Percentiles rank a stretch among this genome's conserved stretches.
phyloP scores from a whole-genome alignment of 768 basidiomycete species.

The Collybia mongolica region DNA sequence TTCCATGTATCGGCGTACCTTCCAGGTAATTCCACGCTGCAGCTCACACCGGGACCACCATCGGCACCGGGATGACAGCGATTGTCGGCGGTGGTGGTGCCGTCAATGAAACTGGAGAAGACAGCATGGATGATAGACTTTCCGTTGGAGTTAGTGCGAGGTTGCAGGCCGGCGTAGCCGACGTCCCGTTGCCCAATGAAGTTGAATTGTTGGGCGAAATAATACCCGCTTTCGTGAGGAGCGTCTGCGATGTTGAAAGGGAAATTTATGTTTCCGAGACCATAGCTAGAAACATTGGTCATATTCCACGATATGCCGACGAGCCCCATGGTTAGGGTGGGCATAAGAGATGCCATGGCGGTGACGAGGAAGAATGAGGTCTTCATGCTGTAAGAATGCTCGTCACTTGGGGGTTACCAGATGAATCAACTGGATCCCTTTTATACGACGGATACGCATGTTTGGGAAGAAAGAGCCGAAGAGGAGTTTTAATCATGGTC shows the following conservation, averaged over 20 bases:
- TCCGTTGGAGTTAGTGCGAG: not conserved
- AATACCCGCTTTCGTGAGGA: not conserved
- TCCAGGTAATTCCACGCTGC: not conserved
- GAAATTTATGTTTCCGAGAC: not conserved
- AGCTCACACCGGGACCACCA: slow-evolving; percentile 1
- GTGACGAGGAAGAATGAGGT: not conserved
- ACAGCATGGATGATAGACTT: not conserved
- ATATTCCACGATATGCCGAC: not conserved
- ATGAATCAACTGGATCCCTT: no score
- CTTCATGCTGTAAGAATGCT: not conserved
- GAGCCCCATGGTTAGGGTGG: not conserved
- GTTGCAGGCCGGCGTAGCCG: not conserved
- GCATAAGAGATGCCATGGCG: not conserved
- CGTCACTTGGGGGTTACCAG: no score
- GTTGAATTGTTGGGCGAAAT: slow-evolving; percentile 2
- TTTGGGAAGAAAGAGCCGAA: no score
- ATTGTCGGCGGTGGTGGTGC: not conserved
- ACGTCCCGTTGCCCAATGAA: not conserved
- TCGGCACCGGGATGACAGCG: not conserved
- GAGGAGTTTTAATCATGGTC: no score
- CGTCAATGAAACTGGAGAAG: not conserved
- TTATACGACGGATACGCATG: no score
- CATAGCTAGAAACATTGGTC: not conserved
- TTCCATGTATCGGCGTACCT: not conserved
- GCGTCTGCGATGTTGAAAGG: not conserved